Percentiles rank a stretch among this genome's conserved stretches.
These are phyloP conservation scores for Clitopilus passeckerianus DNA, from an alignment of 768 basidiomycete species.

Conservation along the genomic window DNA sequence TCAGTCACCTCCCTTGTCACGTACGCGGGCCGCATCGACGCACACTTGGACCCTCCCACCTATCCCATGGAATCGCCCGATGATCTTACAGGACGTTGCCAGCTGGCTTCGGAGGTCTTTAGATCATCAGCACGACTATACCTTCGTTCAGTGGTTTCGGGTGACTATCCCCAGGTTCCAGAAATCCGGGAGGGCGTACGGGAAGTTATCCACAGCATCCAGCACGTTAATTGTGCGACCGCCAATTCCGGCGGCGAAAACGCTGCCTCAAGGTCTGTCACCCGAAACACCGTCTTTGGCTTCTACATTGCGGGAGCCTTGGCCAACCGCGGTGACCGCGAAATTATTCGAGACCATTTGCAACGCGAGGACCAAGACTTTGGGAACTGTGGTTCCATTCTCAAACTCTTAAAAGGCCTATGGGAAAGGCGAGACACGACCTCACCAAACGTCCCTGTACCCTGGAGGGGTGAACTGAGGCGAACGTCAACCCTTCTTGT, in stretches of 20 bases:
- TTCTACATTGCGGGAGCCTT: constrained; percentile 72
- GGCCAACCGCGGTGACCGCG: constrained; percentile 46
- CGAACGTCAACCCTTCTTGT: constrained; percentile 55
- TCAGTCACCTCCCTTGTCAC: constrained; percentile 58
- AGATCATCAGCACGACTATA: constrained; percentile 71
- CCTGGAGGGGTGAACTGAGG: constrained; percentile 58
- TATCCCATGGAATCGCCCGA: constrained; percentile 12
- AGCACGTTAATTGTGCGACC: constrained; percentile 26
- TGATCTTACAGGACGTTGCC: constrained; percentile 29
- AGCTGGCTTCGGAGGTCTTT: constrained; percentile 57
- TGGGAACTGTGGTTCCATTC: constrained; percentile 62
- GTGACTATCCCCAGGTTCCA: constrained; percentile 58
- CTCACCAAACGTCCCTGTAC: constrained; percentile 32
- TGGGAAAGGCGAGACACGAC: constrained; percentile 41
- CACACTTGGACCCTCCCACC: constrained; percentile 20
- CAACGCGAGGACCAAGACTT: constrained; percentile 47
- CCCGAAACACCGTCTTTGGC: constrained; percentile 75
- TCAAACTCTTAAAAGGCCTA: constrained; percentile 46
- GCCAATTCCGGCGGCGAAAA: constrained; percentile 6
- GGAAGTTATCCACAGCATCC: constrained; percentile 47
- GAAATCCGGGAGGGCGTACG: constrained; percentile 56
- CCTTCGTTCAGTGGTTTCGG: constrained; percentile 72
- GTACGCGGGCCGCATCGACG: constrained; percentile 48
- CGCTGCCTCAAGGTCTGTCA: constrained; percentile 46
- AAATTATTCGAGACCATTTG: constrained; percentile 40